Conservation (phyloP, 345 rosid species). For the Limnanthes douglasii region DNA sequence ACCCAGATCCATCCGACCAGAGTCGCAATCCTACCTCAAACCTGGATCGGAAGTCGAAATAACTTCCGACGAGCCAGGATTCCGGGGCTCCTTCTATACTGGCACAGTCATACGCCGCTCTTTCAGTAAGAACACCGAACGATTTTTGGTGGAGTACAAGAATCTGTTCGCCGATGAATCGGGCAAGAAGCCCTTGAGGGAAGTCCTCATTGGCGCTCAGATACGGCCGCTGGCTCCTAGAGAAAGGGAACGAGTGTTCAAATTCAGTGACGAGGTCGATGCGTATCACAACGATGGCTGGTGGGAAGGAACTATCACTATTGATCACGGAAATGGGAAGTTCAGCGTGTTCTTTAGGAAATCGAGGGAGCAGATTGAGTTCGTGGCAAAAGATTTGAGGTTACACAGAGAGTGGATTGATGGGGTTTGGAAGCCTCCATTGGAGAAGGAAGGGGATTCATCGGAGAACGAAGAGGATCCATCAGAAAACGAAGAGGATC, state of each 20-base stretch:
- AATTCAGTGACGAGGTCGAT: constrained; percentile 47
- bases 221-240: constrained; percentile 39
- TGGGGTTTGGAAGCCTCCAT: constrained; percentile 55
- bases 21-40: constrained; percentile 10
- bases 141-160: constrained; percentile 31
- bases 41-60: constrained; percentile 51
- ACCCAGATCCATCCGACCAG: constrained; percentile 4
- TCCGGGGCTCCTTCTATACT: constrained; percentile 57
- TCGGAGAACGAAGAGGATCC: constrained; percentile 7
- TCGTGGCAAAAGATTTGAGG: constrained; percentile 31
- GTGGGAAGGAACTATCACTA: constrained; percentile 80
- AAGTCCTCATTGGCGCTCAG: constrained; percentile 20
- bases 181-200: constrained; percentile 27
- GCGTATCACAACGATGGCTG: constrained; percentile 64
- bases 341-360: constrained; percentile 45
- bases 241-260: constrained; percentile 28
- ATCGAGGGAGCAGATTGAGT: constrained; percentile 40
- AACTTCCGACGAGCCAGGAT: constrained; percentile 45
- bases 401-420: constrained; percentile 56
- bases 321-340: constrained; percentile 29
- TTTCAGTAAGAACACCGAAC: constrained; percentile 12
- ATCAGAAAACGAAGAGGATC: constrained; percentile 2
- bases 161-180: constrained; percentile 31
- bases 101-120: constrained; percentile 30
- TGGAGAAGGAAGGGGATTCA: constrained; percentile 13